Conservation (phyloP, 306 rosid species). For the Corylus heterophylla region DNA sequence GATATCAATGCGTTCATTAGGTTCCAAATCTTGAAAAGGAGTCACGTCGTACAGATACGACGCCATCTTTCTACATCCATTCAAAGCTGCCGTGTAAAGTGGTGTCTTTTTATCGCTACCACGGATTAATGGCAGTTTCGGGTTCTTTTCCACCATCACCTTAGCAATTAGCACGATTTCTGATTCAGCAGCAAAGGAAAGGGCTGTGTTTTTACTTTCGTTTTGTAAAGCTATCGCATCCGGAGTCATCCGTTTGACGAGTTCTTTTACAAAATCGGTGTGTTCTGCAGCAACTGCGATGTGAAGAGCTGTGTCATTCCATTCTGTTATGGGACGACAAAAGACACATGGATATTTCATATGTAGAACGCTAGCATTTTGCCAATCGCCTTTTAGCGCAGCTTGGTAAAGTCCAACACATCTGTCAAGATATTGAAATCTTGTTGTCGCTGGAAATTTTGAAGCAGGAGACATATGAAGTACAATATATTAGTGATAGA, state of each 20-base stretch:
- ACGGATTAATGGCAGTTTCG: neutral
- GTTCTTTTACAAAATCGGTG: neutral
- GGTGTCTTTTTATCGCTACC: neutral
- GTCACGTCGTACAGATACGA: slow-evolving; percentile 1
- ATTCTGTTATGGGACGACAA: neutral
- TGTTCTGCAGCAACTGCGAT: slow-evolving; percentile 17
- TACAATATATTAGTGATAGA: too few relatives aligned
- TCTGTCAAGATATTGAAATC: neutral
- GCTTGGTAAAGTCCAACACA: neutral
- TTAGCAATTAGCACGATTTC: neutral
- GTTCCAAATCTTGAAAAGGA: neutral
- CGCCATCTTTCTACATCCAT: neutral
- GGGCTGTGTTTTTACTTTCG: rapidly evolving
- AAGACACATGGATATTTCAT: neutral
- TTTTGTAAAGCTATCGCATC: neutral
- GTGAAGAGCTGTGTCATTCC: slow-evolving; percentile 10
- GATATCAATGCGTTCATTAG: neutral
- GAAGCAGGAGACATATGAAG: too few relatives aligned
- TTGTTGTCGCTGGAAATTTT: neutral
- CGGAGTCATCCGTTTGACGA: neutral
- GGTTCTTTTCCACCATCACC: neutral
- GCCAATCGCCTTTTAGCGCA: slow-evolving; percentile 23
- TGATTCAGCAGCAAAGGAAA: neutral
- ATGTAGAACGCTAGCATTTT: neutral
- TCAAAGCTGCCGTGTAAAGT: slow-evolving; percentile 2